Conservation (phyloP, 2,329 filamentous ascomycete species). For the Aureobasidium namibiae region DNA sequence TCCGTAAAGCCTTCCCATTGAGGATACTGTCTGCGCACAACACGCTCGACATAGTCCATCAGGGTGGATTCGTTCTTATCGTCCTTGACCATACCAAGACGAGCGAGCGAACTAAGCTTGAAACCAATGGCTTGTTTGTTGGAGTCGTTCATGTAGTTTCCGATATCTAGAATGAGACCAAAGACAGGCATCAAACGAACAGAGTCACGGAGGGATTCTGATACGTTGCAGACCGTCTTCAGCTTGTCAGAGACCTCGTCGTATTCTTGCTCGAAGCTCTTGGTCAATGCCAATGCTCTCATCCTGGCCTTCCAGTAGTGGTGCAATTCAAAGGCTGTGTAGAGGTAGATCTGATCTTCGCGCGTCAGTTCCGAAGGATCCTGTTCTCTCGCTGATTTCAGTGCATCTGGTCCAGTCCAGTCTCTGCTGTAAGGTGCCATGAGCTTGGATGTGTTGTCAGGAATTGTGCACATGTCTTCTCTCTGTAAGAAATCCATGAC, state of each 20-base stretch:
- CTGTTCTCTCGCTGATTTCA: slow-evolving; percentile 68
- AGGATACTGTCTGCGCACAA: slow-evolving; percentile 91
- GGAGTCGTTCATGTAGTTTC: slow-evolving; percentile 99
- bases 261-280: slow-evolving; percentile 79
- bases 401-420: slow-evolving; percentile 83
- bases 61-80: slow-evolving; percentile 97
- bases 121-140: slow-evolving; percentile 98
- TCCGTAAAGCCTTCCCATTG: slow-evolving; percentile 86
- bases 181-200: slow-evolving; percentile 93
- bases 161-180: slow-evolving; percentile 91
- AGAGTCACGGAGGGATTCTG: slow-evolving; percentile 83
- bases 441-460: slow-evolving; percentile 80
- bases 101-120: slow-evolving; percentile 89
- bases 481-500: slow-evolving; percentile 96
- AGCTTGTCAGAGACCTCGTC: slow-evolving; percentile 84
- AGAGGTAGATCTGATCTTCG: slow-evolving; percentile 91
- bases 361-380: slow-evolving; percentile 83
- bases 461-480: slow-evolving; percentile 85
- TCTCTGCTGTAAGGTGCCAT: slow-evolving; percentile 96
- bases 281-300: slow-evolving; percentile 77
- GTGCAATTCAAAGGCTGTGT: slow-evolving; percentile 86
- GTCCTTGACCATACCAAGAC: slow-evolving; percentile 96
- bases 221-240: slow-evolving; percentile 75
- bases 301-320: slow-evolving; percentile 99
- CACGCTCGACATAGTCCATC: slow-evolving; percentile 90